These are phyloP conservation scores for Gossypium thurberi DNA, from an alignment of 345 rosid species.

Conservation along the genomic window DNA sequence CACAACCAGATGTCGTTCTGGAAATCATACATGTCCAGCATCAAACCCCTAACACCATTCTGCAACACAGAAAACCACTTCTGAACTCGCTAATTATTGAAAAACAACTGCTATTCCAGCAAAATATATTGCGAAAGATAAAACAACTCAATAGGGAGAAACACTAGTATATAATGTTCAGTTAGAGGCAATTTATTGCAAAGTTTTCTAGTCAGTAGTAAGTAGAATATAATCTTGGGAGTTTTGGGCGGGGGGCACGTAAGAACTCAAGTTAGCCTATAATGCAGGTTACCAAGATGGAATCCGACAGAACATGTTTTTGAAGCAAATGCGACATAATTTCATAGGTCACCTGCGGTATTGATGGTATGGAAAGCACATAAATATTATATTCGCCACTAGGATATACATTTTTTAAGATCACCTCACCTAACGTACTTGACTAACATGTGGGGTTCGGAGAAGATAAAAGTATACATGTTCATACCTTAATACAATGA, in stretches of 20 bases:
- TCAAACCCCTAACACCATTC: conserved; percentile 90
- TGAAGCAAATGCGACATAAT: neutral
- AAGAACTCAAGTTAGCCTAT: too few species aligned
- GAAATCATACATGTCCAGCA: conserved; percentile 93
- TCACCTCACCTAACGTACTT: neutral
- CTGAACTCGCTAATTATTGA: neutral
- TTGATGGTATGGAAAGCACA: conserved; percentile 3
- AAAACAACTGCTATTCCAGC: neutral
- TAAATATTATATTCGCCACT: neutral
- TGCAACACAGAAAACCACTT: conserved; percentile 28
- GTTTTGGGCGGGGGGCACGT: too few species aligned
- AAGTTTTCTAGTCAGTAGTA: neutral
- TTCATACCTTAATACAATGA: neutral
- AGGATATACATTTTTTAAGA: neutral
- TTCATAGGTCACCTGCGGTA: neutral
- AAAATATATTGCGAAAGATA: neutral
- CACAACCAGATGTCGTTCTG: conserved; percentile 76
- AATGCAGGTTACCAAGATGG: neutral
- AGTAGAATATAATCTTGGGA: too few species aligned
- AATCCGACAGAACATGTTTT: neutral
- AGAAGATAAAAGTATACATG: neutral
- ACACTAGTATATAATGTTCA: neutral
- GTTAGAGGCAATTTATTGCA: neutral
- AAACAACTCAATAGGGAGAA: neutral
- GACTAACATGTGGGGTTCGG: neutral